Evolutionary conservation across 768 basidiomycete species (phyloP), one percentile per base, ranked within the genome.

Genomic region (Xerocomellus chrysenteron): DNA sequence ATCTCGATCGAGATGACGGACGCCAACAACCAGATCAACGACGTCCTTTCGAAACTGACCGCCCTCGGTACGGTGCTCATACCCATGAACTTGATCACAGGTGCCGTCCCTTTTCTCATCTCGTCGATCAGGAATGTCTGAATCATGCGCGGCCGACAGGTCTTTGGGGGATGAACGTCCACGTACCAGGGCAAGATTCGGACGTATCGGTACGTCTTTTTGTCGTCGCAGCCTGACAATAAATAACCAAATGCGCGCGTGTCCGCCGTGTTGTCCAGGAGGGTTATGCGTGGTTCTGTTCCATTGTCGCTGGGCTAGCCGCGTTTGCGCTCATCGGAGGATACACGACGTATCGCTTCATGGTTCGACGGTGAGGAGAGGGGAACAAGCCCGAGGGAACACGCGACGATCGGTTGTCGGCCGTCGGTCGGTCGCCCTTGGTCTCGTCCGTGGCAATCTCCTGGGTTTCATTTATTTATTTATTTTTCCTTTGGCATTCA

Each of bases 1-100:
- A 99, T 99, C 64, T 97, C 94, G 42, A 98, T 99, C 74, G 97
- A 98, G 78, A 99, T 98, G 96, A 96, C 94, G 36, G 95, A 98
- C 66, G 97, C 97, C 41, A 99, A 99, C 76, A 99, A 99, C 73
- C 94, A 98, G 77, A 99, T 98, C 77, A 99, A 99, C 75, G 94
- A 98, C 68, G 97, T 99, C 2, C 84, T 98, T 6, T 93, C 92
- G 5, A 98, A 98, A 77, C 79, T 99, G 57, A 98, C 97, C 0
- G 96, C 97, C 8, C 82, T 99, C 45, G 97, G 97, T 82, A 99
- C 97, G 7, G 86, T 99, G 6, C 87, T 98, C 63, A 88, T 99
- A 69, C 97, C 91, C 36, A 97, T 95, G 89, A 98, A 98, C 73
- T 74, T 98, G 72, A 85, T 99, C 49, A 99, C 97, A 28, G 95